Evolutionary conservation across 2,329 filamentous ascomycete genomes (phyloP).

Genomic region (Knoxdaviesia capensis): DNA sequence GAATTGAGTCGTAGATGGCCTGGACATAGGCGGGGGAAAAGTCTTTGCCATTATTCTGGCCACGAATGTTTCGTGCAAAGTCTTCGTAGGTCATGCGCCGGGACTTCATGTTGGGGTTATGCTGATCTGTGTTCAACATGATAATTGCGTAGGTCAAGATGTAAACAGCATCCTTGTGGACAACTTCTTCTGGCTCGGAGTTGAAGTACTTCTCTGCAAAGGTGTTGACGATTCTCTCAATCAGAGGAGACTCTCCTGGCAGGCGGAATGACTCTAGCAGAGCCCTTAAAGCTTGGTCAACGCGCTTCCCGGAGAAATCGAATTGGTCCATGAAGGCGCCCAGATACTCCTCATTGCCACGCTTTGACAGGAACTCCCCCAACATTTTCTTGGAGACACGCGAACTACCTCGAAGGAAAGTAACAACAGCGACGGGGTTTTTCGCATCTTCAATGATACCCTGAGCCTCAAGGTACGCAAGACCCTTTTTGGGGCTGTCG

Average conservation of each 20-base stretch:
- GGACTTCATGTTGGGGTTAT: constrained; percentile 75
- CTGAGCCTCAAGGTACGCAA: constrained; percentile 68
- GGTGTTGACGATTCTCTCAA: constrained; percentile 73
- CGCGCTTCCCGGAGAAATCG: constrained; percentile 67
- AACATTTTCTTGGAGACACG: constrained; percentile 78
- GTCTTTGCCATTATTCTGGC: constrained; percentile 69
- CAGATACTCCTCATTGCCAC: constrained; percentile 66
- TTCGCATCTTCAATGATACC: constrained; percentile 64
- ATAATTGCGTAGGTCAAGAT: constrained; percentile 92
- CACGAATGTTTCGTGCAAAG: constrained; percentile 76
- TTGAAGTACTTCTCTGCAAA: constrained; percentile 78
- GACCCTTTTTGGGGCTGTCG: constrained; percentile 74
- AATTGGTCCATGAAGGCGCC: constrained; percentile 73
- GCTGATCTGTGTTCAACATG: constrained; percentile 91
- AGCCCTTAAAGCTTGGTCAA: constrained; percentile 74
- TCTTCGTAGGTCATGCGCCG: constrained; percentile 71
- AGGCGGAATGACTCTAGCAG: constrained; percentile 85
- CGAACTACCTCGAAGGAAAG: constrained; percentile 71
- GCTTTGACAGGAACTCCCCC: constrained; percentile 86
- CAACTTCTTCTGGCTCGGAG: constrained; percentile 51
- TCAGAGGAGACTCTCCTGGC: constrained; percentile 80
- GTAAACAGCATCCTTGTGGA: constrained; percentile 72
- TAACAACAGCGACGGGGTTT: constrained; percentile 61
- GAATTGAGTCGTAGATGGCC: constrained; percentile 79
- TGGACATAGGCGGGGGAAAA: constrained; percentile 71